These are phyloP conservation scores for Tranzscheliella williamsii DNA, from an alignment of 1,284 basidiomycete genomes.

Conservation along the genomic window DNA sequence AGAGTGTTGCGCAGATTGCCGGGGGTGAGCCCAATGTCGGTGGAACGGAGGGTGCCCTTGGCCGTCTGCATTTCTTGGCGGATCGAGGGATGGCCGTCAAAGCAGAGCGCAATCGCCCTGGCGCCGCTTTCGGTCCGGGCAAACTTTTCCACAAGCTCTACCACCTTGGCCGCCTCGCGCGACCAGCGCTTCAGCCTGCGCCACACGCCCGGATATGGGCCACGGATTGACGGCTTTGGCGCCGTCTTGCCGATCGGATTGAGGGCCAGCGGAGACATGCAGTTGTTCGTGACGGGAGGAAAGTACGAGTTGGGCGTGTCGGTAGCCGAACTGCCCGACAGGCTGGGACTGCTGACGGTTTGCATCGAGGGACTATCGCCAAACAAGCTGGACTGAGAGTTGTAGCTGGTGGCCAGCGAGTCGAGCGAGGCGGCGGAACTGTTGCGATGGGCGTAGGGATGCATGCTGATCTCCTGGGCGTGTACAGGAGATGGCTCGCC, in stretches of 20 bases:
- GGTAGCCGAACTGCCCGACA: constrained; percentile 16
- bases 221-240: constrained; percentile 10
- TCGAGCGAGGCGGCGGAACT: constrained; percentile 56
- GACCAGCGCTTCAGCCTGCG: constrained; percentile 58
- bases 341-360: constrained; percentile 15
- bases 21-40: constrained; percentile 28
- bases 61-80: constrained; percentile 20
- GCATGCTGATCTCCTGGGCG: constrained; percentile 5
- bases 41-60: constrained; percentile 10
- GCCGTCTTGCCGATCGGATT: constrained; percentile 12
- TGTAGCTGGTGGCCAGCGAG: constrained; percentile 56
- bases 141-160: constrained; percentile 52
- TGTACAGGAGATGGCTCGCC: constrained; percentile 18
- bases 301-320: constrained; percentile 36
- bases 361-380: constrained; percentile 21
- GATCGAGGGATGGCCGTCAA: constrained; percentile 22
- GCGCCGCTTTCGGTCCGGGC: constrained; percentile 40
- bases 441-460: constrained; percentile 36
- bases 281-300: constrained; percentile 10
- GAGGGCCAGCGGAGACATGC: constrained; percentile 41
- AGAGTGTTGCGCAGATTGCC: constrained; percentile 44
- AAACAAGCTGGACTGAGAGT: constrained; percentile 47
- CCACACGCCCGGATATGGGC: constrained; percentile 59
- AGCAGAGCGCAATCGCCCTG: constrained; percentile 43
- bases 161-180: constrained; percentile 55